Percentiles rank a stretch among this genome's conserved stretches.
phyloP scores from a whole-genome alignment of 1,139 yeast genomes.

The Debaryomycetaceae sp. region DNA sequence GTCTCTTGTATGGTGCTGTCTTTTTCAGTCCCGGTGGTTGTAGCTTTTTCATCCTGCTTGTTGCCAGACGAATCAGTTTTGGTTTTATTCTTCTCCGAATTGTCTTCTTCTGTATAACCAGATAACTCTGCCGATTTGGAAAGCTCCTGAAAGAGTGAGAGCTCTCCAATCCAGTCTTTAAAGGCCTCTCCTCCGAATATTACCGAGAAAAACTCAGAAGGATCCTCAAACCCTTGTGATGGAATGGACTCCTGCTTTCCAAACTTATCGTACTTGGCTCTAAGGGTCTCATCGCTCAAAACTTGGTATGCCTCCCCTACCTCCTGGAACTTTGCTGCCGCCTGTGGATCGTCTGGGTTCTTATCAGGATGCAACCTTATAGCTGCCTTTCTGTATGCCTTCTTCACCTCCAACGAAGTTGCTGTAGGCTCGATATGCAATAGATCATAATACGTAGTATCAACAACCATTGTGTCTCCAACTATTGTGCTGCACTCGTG shows the following conservation, averaged over 20 bases:
- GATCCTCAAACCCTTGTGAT: constrained; percentile 83
- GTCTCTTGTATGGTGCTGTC: background rate
- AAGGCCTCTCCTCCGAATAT: constrained; percentile 88
- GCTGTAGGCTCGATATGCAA: constrained; percentile 70
- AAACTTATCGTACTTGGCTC: constrained; percentile 75
- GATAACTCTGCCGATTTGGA: constrained; percentile 54
- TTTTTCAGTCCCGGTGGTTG: background rate
- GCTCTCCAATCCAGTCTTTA: constrained; percentile 75
- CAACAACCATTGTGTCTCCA: constrained; percentile 69
- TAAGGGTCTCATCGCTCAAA: constrained; percentile 66
- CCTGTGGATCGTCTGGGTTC: constrained; percentile 82
- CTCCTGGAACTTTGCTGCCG: constrained; percentile 66
- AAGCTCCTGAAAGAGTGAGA: constrained; percentile 59
- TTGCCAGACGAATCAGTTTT: background rate
- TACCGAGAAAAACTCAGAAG: constrained; percentile 70
- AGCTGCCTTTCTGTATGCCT: constrained; percentile 89
- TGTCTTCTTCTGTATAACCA: constrained; percentile 35
- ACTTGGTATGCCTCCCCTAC: constrained; percentile 85
- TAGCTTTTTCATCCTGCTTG: background rate
- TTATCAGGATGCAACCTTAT: constrained; percentile 92
- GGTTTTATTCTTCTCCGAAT: constrained; percentile 3
- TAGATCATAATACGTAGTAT: constrained; percentile 82
- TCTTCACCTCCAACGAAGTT: constrained; percentile 78
- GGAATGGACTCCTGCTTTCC: constrained; percentile 87
- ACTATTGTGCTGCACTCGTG: background rate